Conservation (phyloP, 192 early-diverging fungal genomes). For the Dispira simplex region DNA sequence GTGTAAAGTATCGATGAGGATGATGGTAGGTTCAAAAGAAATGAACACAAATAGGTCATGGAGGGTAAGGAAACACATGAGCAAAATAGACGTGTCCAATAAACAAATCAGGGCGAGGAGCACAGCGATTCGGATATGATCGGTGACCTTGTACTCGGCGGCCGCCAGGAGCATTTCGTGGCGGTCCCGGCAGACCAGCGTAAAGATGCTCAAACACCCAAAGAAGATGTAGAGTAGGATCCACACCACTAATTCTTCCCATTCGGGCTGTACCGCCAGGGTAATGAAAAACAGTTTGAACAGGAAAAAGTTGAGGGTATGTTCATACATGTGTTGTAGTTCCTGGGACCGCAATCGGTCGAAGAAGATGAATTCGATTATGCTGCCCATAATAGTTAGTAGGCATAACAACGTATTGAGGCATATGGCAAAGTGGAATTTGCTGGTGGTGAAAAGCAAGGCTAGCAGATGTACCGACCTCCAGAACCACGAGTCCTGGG, state of each 20-base stretch:
- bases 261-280: slow-evolving; percentile 8
- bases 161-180: slow-evolving; percentile 11
- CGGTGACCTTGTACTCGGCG: not conserved
- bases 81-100: not conserved
- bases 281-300: slow-evolving; percentile 11
- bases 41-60: slow-evolving; percentile 9
- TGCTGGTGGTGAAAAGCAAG: slow-evolving; percentile 8
- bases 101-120: slow-evolving; percentile 3
- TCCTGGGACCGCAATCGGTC: not conserved
- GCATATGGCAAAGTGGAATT: not conserved
- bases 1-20: slow-evolving; percentile 8
- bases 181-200: slow-evolving; percentile 3
- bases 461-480: slow-evolving; percentile 4
- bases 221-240: slow-evolving; percentile 6
- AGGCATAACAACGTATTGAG: slow-evolving; percentile 8
- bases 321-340: slow-evolving; percentile 7
- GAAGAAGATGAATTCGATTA: not conserved
- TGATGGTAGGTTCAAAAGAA: slow-evolving; percentile 8
- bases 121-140: not conserved
- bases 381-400: not conserved
- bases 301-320: slow-evolving; percentile 8
- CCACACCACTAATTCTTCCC: slow-evolving; percentile 8
- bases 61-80: slow-evolving; percentile 10
- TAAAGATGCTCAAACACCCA: slow-evolving; percentile 4
- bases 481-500: slow-evolving; percentile 11